phyloP scores from a whole-genome alignment of 495 filamentous ascomycete species.

The Daldinia bambusicola region DNA sequence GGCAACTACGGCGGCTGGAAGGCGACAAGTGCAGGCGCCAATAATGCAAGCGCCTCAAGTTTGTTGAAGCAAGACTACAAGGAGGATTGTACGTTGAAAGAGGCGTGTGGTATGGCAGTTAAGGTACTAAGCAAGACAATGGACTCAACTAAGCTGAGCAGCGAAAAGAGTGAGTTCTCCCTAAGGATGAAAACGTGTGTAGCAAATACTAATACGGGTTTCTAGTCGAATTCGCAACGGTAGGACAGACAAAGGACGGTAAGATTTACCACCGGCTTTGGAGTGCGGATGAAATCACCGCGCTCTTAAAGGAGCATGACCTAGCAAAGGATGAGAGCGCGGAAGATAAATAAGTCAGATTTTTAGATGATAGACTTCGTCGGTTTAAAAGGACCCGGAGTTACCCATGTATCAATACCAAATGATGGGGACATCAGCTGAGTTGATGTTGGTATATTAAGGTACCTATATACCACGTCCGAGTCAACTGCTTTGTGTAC shows the following conservation, averaged over 20 bases:
- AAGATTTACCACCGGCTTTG: constrained; percentile 98
- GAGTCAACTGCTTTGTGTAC: neutral
- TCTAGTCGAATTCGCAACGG: constrained; percentile 96
- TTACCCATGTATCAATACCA: constrained; percentile 38
- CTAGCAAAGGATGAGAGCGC: constrained; percentile 86
- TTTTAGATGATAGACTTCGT: constrained; percentile 16
- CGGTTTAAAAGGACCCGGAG: constrained; percentile 13
- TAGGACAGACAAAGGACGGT: constrained; percentile 92
- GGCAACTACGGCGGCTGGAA: constrained; percentile 99
- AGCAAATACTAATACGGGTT: constrained; percentile 48
- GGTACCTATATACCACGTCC: neutral
- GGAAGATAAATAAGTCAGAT: constrained; percentile 64
- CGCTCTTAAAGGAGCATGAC: constrained; percentile 92
- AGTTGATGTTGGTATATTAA: constrained; percentile 1
- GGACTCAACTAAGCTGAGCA: constrained; percentile 98
- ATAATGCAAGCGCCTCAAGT: constrained; percentile 97
- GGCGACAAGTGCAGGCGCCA: constrained; percentile 95
- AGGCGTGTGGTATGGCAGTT: constrained; percentile 96
- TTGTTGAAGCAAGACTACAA: constrained; percentile 99
- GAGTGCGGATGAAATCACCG: constrained; percentile 96
- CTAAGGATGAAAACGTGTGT: constrained; percentile 18
- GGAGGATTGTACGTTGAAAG: constrained; percentile 93
- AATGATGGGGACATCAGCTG: constrained; percentile 20
- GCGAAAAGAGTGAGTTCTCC: constrained; percentile 85
- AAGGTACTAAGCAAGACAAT: constrained; percentile 99